Evolutionary conservation across 108 stramenopile genomes (phyloP), one percentile per base, ranked within the genome.

Genomic region (Nitzschia sp.): DNA sequence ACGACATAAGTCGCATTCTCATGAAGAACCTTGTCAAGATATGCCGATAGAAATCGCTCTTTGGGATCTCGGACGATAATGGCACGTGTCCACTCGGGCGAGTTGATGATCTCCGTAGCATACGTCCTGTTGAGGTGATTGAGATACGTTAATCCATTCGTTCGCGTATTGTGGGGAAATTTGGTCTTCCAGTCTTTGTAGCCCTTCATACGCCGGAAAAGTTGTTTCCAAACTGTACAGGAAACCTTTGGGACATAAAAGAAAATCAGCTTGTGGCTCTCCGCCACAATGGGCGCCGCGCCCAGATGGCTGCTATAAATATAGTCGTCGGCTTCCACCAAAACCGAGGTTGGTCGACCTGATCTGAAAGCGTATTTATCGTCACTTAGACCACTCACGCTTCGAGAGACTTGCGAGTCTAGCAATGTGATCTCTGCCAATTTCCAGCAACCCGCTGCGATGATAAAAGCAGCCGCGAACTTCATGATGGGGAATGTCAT

Each of bases 11-110:
- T 32, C 67, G 29, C 68, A 36, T 45, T 74, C 73, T 3, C 60
- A 30, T n/a, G 31, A 42, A 64, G 48, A 2, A 51, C 74, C 64
- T 84, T 59, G 27, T 74, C 31, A 19, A 21, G 18, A 35, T 38
- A 74, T 11, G 66, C 80, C 2, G 78, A 79, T n/a, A 90, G 36
- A 19, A 86, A 51, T 26, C 88, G 68, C 19, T 90, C 81, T 49
- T 85, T 83, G 2, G 88, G 88, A 75, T 82, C 74, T 6, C 88
- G 58, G 1, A 90, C 79, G 36, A 90, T 77, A 19, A 84, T 75
- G 21, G 88, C 88, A 46, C 56, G 42, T 2, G 85, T 85, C 85
- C 85, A 89, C 32, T 76, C 60, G 0, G 76, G 75, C n/a, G 48
- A 53, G 1, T 68, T 80, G 72, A 88, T 70, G 49, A 88, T 88